phyloP scores from a whole-genome alignment of 495 filamentous ascomycete genomes.

The Chaetomium cochliodes region DNA sequence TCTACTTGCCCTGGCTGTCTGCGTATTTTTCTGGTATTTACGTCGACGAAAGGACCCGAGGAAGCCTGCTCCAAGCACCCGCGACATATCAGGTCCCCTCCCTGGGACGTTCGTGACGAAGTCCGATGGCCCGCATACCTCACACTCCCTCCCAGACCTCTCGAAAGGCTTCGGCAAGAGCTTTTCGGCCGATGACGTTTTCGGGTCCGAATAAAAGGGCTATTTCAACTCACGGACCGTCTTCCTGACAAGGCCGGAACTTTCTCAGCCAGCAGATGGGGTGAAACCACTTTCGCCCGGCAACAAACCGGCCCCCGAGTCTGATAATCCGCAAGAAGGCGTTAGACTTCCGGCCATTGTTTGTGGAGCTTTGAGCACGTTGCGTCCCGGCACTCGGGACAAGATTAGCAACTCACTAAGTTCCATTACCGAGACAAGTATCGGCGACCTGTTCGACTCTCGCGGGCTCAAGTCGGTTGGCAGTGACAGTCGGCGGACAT shows the following conservation, averaged over 20 bases:
- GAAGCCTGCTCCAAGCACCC: constrained; percentile 22
- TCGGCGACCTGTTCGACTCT: constrained; percentile 17
- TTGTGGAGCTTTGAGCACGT: neutral
- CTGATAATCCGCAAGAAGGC: neutral
- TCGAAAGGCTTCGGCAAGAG: constrained; percentile 27
- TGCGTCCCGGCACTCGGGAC: neutral
- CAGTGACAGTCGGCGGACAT: constrained; percentile 22
- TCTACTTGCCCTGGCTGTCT: constrained; percentile 18
- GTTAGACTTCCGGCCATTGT: neutral
- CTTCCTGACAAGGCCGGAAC: constrained; percentile 12
- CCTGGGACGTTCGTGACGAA: constrained; percentile 40
- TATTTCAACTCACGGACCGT: constrained; percentile 19
- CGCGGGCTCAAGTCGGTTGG: constrained; percentile 20
- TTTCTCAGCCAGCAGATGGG: constrained; percentile 10
- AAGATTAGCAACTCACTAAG: constrained; percentile 22
- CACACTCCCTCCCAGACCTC: constrained; percentile 23
- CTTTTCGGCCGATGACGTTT: constrained; percentile 21
- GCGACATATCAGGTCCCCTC: constrained; percentile 45
- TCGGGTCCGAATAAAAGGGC: constrained; percentile 18
- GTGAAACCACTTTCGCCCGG: constrained; percentile 14
- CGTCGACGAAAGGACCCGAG: constrained; percentile 24
- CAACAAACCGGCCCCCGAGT: neutral
- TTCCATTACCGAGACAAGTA: constrained; percentile 30
- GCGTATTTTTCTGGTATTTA: constrained; percentile 29
- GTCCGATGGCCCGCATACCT: neutral